phyloP scores from a whole-genome alignment of 2,329 filamentous ascomycete genomes.

The Monilinia polystroma region DNA sequence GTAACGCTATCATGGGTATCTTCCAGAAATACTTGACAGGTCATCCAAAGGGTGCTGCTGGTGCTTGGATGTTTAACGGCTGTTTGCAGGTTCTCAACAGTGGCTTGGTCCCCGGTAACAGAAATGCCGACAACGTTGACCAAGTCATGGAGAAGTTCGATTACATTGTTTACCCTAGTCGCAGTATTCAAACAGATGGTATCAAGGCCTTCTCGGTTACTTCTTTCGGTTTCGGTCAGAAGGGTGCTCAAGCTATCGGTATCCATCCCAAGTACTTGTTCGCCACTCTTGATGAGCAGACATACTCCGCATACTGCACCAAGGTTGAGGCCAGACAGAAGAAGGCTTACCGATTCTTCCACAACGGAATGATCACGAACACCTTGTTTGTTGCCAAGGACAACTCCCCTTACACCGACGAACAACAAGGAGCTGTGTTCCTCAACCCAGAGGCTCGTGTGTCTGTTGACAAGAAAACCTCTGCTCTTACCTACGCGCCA shows the following conservation, averaged over 20 bases:
- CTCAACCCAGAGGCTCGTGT: constrained; percentile 93
- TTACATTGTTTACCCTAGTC: constrained; percentile 94
- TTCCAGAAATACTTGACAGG: constrained; percentile 99
- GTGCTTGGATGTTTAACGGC: constrained; percentile 99
- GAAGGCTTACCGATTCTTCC: constrained; percentile 98
- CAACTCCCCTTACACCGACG: constrained; percentile 84
- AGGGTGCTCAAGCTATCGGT: constrained; percentile 95
- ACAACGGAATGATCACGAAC: constrained; percentile 98
- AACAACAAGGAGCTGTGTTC: constrained; percentile 82
- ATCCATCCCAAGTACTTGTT: constrained; percentile 96
- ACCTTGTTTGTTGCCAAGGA: constrained; percentile 94
- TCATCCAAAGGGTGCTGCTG: constrained; percentile 97
- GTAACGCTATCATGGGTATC: constrained; percentile 92
- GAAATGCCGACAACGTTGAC: constrained; percentile 97
- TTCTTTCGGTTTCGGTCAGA: constrained; percentile 98
- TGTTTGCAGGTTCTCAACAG: constrained; percentile 93
- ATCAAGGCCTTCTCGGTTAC: constrained; percentile 99
- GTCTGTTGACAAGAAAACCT: constrained; percentile 78
- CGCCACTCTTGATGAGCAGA: constrained; percentile 84
- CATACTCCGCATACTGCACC: constrained; percentile 76
- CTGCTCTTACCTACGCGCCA: constrained; percentile 70
- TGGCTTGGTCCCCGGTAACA: constrained; percentile 92
- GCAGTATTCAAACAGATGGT: constrained; percentile 93
- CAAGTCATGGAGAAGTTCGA: constrained; percentile 96
- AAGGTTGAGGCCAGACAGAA: constrained; percentile 95